Evolutionary conservation across 352 stramenopile genomes (phyloP), one percentile per base, ranked within the genome.

Genomic region (Globisporangium irregulare): DNA sequence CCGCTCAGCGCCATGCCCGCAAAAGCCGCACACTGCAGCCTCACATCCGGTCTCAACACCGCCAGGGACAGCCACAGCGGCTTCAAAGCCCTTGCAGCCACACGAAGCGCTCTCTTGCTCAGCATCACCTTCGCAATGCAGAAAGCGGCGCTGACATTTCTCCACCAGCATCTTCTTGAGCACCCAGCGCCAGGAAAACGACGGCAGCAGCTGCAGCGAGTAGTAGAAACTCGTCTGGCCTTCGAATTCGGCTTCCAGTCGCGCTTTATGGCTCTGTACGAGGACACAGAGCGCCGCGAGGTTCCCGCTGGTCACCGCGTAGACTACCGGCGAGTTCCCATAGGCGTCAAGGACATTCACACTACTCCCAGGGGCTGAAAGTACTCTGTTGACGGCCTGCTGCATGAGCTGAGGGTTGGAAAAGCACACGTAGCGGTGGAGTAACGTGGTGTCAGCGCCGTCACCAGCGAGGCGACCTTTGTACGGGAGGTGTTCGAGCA

Each of bases 211-310:
- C 25, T 91, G 74, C 46, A 88, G 74, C 8, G 68, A 53, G 57
- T 91, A 90, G 74, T 91, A 91, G 34, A 90, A 86, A 12, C 68
- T 64, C 0, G 72, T 68, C 41, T 91, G 84, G 3, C 84, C 84
- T 77, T 93, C 84, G 57, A 81, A 93, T 60, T 93, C 84, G 15
- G 73, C 78, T 60, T 93, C 84, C 1, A 93, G 66, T 34, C 82
- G 73, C 54, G 65, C 71, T 1, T 48, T 59, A 9, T 36, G 27
- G n/a, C 61, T 64, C 18, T 66, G 18, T 3, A 89, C 67, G 20
- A 93, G 73, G 25, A 78, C 82, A 6, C 69, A 63, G 0, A 80
- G 78, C 0, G 53, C 46, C 2, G 69, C 75, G 12, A 89, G 36
- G 25, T 68, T 53, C n/a, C 54, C 63, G 15, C 63, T 62, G 20